These are phyloP conservation scores for Calonectria pseudoturangicola DNA, from an alignment of 2,329 filamentous ascomycete species.

Conservation along the genomic window DNA sequence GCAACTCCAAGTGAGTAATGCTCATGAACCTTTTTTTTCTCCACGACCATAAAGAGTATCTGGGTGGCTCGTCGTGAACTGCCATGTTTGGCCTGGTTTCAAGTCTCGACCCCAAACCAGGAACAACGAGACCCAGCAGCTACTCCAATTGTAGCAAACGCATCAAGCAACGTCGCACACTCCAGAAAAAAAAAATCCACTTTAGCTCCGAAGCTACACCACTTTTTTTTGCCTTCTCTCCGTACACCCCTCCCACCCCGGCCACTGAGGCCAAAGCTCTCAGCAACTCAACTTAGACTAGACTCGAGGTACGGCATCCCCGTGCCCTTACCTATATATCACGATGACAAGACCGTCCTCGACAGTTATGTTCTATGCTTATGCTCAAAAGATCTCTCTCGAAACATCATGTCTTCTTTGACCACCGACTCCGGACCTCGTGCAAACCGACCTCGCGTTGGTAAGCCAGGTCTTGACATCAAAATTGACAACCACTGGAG, in stretches of 20 bases:
- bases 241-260: constrained; percentile 29
- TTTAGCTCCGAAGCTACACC: constrained; percentile 39
- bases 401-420: constrained; percentile 51
- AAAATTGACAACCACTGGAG: constrained; percentile 72
- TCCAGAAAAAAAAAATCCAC: constrained; percentile 31
- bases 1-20: background rate
- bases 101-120: constrained; percentile 31
- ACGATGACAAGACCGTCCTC: constrained; percentile 43
- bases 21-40: constrained; percentile 15
- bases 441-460: constrained; percentile 43
- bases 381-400: constrained; percentile 39
- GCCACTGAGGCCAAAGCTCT: constrained; percentile 30
- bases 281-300: constrained; percentile 44
- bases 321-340: constrained; percentile 50
- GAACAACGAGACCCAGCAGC: constrained; percentile 34
- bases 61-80: constrained; percentile 28
- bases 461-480: constrained; percentile 66
- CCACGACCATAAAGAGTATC: constrained; percentile 29
- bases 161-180: constrained; percentile 37
- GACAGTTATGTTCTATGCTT: constrained; percentile 43
- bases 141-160: constrained; percentile 31
- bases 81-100: constrained; percentile 28
- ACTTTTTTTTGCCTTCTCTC: constrained; percentile 36
- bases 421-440: constrained; percentile 51
- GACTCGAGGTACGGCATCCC: constrained; percentile 41